Conservation (phyloP, 495 filamentous ascomycete genomes). For the Xanthoparmelia taractica region DNA sequence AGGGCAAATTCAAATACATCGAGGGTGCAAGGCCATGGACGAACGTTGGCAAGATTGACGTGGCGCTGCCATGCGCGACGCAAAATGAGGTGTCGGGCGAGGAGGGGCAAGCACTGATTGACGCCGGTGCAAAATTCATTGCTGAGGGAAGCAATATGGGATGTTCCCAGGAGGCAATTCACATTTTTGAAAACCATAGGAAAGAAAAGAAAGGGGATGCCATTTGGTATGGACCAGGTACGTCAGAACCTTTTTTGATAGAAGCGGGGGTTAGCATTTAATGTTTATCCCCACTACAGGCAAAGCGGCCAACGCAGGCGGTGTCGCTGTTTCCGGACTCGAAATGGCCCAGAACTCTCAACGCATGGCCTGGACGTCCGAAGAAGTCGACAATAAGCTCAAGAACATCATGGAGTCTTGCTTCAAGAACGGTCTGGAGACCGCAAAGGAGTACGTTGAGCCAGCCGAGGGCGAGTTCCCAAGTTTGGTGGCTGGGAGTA, state of each 20-base stretch:
- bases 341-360: conserved; percentile 98
- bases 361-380: conserved; percentile 72
- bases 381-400: conserved; percentile 88
- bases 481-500: conserved; percentile 82
- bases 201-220: conserved; percentile 59
- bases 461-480: conserved; percentile 74
- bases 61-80: conserved; percentile 87
- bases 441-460: conserved; percentile 79
- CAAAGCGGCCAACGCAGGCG: conserved; percentile 94
- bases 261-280: background rate
- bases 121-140: conserved; percentile 71
- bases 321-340: conserved; percentile 93
- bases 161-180: conserved; percentile 91
- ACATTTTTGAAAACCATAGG: conserved; percentile 80
- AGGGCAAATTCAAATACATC: conserved; percentile 75
- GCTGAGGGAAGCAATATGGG: conserved; percentile 99
- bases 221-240: conserved; percentile 93
- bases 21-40: conserved; percentile 84
- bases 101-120: conserved; percentile 77
- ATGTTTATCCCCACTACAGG: conserved; percentile 21
- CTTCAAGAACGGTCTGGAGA: conserved; percentile 86
- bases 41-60: conserved; percentile 78
- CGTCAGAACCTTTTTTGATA: conserved; percentile 20
- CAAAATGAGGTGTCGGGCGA: conserved; percentile 94
- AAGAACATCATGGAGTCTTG: conserved; percentile 90